Base-by-base conservation (phyloP, 345 rosid species). In the Brassica rapa region DNA sequence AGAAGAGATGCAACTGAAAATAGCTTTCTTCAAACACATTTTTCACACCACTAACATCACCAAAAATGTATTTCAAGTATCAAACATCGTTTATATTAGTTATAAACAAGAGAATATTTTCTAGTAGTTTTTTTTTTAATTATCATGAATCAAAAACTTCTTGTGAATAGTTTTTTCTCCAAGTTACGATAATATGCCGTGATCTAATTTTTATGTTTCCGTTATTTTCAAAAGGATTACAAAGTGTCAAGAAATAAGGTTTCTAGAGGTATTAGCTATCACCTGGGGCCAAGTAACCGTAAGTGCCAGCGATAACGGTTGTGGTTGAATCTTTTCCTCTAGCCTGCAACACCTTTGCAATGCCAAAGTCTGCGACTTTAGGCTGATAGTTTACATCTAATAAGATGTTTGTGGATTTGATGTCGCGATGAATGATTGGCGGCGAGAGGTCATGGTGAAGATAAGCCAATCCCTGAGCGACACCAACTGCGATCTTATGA, bases 241-340 rank as follows among this genome's bases (percentile, higher is more conserved):
- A 21, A 64, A 4, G 59, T 29, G 21, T 19, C 14, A 68, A 0
- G 5, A 56, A 56, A 32, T 41, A 68, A 43, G 61, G 49, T 57
- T 16, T 25, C 19, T 10, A 29, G 61, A 68, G 16, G 21, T 27
- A 27, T 19, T 23, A 75, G 15, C 65, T 16, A 35, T 68, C 62
- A 89, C 98, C 98, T 46, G 97, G 97, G 25, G 97, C 97, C 73
- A 94, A 73, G 82, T 94, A 94, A 70, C 97, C 97, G n/a, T 88
- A 94, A 53, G 98, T 94, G 62, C 98, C 97, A 1, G 97, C 98
- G 5, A 90, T 75, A 51, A 88, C 87, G 11, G 95, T 92, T 12
- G 92, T 87, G 62, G 92, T 94, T 2, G 92, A 94, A 73, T 94
- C 98, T 84, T 85, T 90, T 11, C 93, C 92, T 81, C 92, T 82